Evolutionary conservation across 2,329 filamentous ascomycete species (phyloP).

Genomic region (Colletotrichum sojae): DNA sequence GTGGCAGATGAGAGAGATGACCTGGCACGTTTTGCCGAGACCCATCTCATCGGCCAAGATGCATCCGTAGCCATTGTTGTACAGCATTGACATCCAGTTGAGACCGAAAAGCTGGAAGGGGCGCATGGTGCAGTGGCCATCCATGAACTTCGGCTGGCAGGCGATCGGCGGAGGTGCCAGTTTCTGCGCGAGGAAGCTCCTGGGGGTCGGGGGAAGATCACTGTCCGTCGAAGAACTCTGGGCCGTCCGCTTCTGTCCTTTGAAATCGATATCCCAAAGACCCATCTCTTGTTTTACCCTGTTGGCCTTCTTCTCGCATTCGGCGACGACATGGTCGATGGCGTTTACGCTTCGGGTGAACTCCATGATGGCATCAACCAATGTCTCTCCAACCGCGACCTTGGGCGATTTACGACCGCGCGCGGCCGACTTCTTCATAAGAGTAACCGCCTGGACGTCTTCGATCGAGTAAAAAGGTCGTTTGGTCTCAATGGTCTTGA

Average conservation of each 20-base stretch:
- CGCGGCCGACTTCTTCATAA: conserved; percentile 63
- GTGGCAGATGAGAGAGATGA: conserved; percentile 91
- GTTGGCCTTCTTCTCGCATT: conserved; percentile 81
- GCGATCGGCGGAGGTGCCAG: conserved; percentile 61
- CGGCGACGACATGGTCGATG: conserved; percentile 84
- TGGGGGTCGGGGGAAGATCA: conserved; percentile 59
- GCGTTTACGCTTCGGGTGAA: conserved; percentile 87
- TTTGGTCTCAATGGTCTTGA: conserved; percentile 78
- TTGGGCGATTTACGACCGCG: conserved; percentile 57
- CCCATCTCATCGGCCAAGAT: conserved; percentile 99
- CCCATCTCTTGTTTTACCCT: conserved; percentile 62
- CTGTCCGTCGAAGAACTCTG: conserved; percentile 47
- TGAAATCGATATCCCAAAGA: conserved; percentile 64
- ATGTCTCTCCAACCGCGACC: conserved; percentile 65
- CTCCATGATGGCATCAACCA: conserved; percentile 70
- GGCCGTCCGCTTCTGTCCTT: conserved; percentile 56
- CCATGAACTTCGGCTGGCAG: conserved; percentile 83
- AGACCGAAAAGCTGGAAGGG: conserved; percentile 94
- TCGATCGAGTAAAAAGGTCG: conserved; percentile 81
- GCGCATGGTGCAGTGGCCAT: conserved; percentile 83
- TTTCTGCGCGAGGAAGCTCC: conserved; percentile 52
- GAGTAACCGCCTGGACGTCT: conserved; percentile 75
- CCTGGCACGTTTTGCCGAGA: conserved; percentile 95
- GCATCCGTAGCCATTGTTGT: conserved; percentile 83
- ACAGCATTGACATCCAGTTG: conserved; percentile 93